These are phyloP conservation scores for Babesia bigemina DNA, from an alignment of 169 alveolate genomes.

Conservation along the genomic window DNA sequence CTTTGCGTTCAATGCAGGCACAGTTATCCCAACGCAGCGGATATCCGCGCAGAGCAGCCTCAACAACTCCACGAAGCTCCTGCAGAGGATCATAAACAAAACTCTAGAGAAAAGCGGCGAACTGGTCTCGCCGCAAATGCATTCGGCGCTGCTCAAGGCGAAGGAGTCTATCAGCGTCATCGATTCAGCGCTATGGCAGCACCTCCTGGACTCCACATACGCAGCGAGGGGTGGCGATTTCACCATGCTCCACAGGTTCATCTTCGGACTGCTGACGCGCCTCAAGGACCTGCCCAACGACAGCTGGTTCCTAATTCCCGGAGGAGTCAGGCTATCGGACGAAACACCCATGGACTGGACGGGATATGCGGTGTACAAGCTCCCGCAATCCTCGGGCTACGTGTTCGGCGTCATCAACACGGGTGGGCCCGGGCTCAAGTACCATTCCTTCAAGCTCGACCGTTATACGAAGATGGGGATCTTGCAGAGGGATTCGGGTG, in stretches of 20 bases:
- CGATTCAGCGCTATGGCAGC: conserved; percentile 62
- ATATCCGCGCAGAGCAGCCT: conserved; percentile 48
- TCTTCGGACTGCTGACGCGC: conserved; percentile 53
- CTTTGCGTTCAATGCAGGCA: conserved; percentile 64
- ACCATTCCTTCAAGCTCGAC: conserved; percentile 76
- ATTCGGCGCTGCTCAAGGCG: conserved; percentile 44
- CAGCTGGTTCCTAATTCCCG: conserved; percentile 63
- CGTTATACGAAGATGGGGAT: conserved; percentile 69
- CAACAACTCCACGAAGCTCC: conserved; percentile 42
- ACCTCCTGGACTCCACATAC: conserved; percentile 45
- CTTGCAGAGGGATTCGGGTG: conserved; percentile 72
- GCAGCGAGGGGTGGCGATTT: conserved; percentile 52
- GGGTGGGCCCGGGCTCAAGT: conserved; percentile 66
- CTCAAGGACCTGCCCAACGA: conserved; percentile 60
- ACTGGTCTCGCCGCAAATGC: conserved; percentile 32
- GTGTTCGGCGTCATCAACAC: conserved; percentile 56
- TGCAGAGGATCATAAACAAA: conserved; percentile 43
- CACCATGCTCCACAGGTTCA: conserved; percentile 58
- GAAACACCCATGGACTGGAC: conserved; percentile 60
- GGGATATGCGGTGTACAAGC: conserved; percentile 51
- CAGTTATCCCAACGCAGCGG: conserved; percentile 56
- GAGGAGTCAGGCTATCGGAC: conserved; percentile 55
- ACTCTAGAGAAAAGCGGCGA: conserved; percentile 61
- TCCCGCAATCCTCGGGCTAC: conserved; percentile 28
- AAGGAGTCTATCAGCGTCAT: conserved; percentile 60